Evolutionary conservation across 768 basidiomycete genomes (phyloP).

Genomic region (Boletus fagicola): DNA sequence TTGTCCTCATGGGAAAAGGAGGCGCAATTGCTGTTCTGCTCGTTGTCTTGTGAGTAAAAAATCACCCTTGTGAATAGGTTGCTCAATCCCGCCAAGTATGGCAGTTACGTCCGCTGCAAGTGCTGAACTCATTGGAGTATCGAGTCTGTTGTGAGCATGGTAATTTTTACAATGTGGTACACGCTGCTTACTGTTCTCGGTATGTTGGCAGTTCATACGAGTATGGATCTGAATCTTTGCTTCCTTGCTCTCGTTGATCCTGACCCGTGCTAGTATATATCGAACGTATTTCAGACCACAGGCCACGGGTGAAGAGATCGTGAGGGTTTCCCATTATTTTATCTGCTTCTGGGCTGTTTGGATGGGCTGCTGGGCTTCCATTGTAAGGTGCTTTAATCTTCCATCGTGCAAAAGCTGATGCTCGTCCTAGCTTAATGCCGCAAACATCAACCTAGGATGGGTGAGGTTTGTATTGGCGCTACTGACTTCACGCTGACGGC

Average conservation of each 20-base stretch:
- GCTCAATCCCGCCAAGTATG: conserved; percentile 31
- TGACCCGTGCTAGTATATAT: conserved; percentile 28
- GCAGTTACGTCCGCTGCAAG: conserved; percentile 48
- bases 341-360: conserved; percentile 44
- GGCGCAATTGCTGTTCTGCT: conserved; percentile 45
- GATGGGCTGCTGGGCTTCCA: conserved; percentile 44
- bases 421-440: conserved; percentile 40
- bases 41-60: conserved; percentile 38
- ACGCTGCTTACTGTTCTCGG: not conserved
- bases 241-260: not conserved
- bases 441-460: conserved; percentile 47
- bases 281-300: conserved; percentile 40
- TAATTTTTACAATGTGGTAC: not conserved
- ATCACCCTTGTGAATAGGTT: not conserved
- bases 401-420: not conserved
- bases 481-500: conserved; percentile 2
- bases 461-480: conserved; percentile 24
- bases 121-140: conserved; percentile 46
- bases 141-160: conserved; percentile 40
- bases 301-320: conserved; percentile 39
- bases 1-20: conserved; percentile 44
- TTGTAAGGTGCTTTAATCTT: conserved; percentile 19
- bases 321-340: conserved; percentile 39
- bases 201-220: conserved; percentile 51
- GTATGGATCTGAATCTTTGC: conserved; percentile 24